Base-by-base conservation (phyloP, 306 rosid genomes). In the Prunus kanzakura region DNA sequence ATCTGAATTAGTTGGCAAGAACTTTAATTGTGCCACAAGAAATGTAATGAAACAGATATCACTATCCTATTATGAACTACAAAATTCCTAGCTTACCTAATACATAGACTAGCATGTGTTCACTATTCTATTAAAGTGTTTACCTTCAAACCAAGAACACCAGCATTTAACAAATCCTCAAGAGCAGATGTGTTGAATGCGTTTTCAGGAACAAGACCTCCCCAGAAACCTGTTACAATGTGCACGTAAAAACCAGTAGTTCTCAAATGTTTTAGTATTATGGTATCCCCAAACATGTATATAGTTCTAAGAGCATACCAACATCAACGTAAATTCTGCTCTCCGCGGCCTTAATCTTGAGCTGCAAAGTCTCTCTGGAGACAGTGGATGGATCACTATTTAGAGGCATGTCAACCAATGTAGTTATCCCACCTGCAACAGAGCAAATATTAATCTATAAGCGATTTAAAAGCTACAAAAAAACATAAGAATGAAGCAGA, bases 331-430 rank as follows among this genome's bases (percentile, higher is more conserved):
- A 73, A 71, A 95, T 88, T 83, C 91, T 87, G 78, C 84, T 81
- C 80, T 86, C 55, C 14, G 97, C 89, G 54, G 97, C 89, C 76
- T 92, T 85, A 76, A 90, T 82, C 98, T 95, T 95, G 46, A 95
- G 97, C 67, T 90, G 46, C 46, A 92, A 80, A 18, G 96, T 90
- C 69, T 92, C 96, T 75, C 88, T 83, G 35, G 98, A 92, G 60
- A 88, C 89, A 25, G 97, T 95, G 57, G 98, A 80, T 3, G 98
- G 98, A 22, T 86, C 78, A 83, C 70, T 95, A 81, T 95, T 95
- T 16, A 95, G 88, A 81, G 98, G 98, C 98, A 95, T 95, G 82
- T 95, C 98, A 88, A 95, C 87, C 82, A 95, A 87, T 49, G 97
- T 90, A 43, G 98, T 95, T 64, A 95, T 82, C 20, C 98, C 98